Evolutionary conservation across 2,329 filamentous ascomycete genomes (phyloP).

Genomic region (Didymella pinodella): DNA sequence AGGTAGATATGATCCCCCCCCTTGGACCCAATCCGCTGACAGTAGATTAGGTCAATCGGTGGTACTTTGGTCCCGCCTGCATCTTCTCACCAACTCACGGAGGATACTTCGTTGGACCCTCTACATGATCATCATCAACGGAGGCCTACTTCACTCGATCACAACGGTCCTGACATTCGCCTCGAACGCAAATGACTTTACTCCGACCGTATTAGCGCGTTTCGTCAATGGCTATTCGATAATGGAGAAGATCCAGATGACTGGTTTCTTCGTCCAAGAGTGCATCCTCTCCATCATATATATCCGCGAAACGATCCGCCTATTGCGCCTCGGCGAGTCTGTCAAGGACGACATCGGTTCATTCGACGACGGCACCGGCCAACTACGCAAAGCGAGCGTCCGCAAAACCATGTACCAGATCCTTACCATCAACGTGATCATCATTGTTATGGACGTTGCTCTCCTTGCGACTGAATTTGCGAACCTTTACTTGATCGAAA

Average conservation of each 20-base stretch:
- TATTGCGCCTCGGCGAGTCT: slow-evolving; percentile 47
- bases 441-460: slow-evolving; percentile 44
- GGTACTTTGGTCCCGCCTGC: slow-evolving; percentile 69
- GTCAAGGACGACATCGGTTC: slow-evolving; percentile 39
- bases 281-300: slow-evolving; percentile 56
- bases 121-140: slow-evolving; percentile 65
- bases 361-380: slow-evolving; percentile 39
- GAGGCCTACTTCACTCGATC: slow-evolving; percentile 61
- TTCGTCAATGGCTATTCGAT: slow-evolving; percentile 51
- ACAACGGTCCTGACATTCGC: slow-evolving; percentile 65
- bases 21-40: slow-evolving; percentile 3
- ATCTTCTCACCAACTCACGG: slow-evolving; percentile 64
- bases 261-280: slow-evolving; percentile 55
- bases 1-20: slow-evolving; percentile 23
- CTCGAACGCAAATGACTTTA: slow-evolving; percentile 52
- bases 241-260: slow-evolving; percentile 58
- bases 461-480: slow-evolving; percentile 43
- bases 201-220: slow-evolving; percentile 28
- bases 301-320: slow-evolving; percentile 61
- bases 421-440: slow-evolving; percentile 46
- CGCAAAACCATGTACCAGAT: slow-evolving; percentile 48
- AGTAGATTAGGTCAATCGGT: slow-evolving; percentile 60
- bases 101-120: slow-evolving; percentile 60
- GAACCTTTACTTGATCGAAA: slow-evolving; percentile 47
- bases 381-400: slow-evolving; percentile 33